Evolutionary conservation across 1,139 yeast species (phyloP), one percentile per base, ranked within the genome.

Genomic region (Geotrichum aggregatum): DNA sequence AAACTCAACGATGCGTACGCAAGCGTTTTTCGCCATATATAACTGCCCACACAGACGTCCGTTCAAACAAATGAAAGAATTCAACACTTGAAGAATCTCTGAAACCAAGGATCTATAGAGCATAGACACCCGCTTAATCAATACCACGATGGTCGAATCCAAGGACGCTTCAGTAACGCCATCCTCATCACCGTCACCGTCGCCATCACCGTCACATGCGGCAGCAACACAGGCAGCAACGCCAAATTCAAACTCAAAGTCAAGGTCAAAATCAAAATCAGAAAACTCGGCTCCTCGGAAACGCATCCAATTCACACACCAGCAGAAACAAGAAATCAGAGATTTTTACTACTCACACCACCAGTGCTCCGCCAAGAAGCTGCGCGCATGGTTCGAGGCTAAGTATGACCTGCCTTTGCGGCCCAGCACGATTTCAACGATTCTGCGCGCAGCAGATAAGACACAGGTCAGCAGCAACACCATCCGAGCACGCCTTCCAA

Each of bases 301-400:
- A 13, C 26, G 52, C 7, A 49, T 49, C 33, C 52, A 49, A 33
- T 49, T 49, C 39, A 49, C 52, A 13, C 52, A 43, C 16, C 38
- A 31, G 13, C 52, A 49, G 35, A 49, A 49, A 28, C 52, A 49
- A n/a, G 47, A 49, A 38, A 49, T 49, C 26, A 26, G 52, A 21
- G 52, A 49, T 22, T 43, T 43, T 24, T 41, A 49, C 44, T 10
- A 33, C 28, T 35, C 48, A 8, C 43, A 36, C 18, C 36, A 40
- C 22, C 46, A 49, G 26, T 40, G 47, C 30, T 34, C 47, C 11
- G 52, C 52, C n/a, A 43, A 43, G 26, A 14, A n/a, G 33, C 38
- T 49, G 18, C 52, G 52, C 14, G 6, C 34, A n/a, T 43, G 48
- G 48, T 49, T 49, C 26, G 39, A 28, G n/a, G 31, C 38, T 38